Evolutionary conservation across 345 rosid species (phyloP).

Genomic region (Viola odorata): DNA sequence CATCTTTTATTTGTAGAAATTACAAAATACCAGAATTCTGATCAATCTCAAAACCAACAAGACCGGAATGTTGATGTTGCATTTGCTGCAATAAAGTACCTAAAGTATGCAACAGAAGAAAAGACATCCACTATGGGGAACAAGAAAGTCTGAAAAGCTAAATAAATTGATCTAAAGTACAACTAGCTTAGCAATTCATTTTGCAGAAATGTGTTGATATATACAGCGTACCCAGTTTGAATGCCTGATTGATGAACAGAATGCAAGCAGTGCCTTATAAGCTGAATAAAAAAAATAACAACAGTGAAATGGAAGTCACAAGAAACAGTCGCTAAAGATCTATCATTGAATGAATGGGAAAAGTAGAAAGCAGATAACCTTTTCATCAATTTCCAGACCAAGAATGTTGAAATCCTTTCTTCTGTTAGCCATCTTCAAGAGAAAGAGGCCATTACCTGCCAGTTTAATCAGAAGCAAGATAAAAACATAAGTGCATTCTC

Average conservation of each 20-base stretch:
- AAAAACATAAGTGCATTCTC: background rate
- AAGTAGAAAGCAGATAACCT: conserved; percentile 29
- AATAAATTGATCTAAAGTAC: background rate
- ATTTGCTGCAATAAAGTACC: conserved; percentile 54
- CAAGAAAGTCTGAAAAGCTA: background rate
- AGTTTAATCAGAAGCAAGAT: conserved; percentile 11
- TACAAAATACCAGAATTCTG: no score
- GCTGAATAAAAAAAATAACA: conserved; percentile 32
- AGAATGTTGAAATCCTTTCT: conserved; percentile 56
- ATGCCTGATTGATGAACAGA: conserved; percentile 38
- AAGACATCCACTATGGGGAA: background rate
- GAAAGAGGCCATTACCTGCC: conserved; percentile 57
- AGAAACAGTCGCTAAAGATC: background rate
- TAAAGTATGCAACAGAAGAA: conserved; percentile 15
- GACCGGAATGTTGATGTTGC: conserved; percentile 57
- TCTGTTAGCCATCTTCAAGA: conserved; percentile 53
- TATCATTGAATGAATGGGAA: background rate
- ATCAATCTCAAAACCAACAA: no score
- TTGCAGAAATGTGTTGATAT: background rate
- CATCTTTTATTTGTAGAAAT: no score
- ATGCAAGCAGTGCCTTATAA: conserved; percentile 39
- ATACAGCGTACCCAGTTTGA: conserved; percentile 43
- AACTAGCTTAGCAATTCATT: conserved; percentile 3
- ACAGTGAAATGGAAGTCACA: background rate
- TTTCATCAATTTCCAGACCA: conserved; percentile 56